These are phyloP conservation scores for Nephelium lappaceum DNA, from an alignment of 345 rosid species.

Conservation along the genomic window DNA sequence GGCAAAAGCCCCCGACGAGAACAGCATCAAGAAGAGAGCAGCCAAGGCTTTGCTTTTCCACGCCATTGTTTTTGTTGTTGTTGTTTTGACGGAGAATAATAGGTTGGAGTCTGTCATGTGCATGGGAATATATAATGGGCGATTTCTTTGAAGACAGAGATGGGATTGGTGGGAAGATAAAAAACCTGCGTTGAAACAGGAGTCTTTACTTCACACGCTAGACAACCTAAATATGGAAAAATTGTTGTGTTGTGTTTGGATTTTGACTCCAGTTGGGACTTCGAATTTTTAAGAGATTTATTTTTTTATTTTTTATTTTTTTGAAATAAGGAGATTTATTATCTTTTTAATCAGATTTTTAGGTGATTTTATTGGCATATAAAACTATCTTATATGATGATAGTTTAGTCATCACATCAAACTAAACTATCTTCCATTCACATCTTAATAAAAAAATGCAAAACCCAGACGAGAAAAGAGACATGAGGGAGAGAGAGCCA, in stretches of 20 bases:
- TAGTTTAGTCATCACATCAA: too few relatives aligned
- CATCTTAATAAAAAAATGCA: background rate
- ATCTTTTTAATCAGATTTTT: too few relatives aligned
- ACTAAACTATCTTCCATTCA: background rate
- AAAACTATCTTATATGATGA: too few relatives aligned
- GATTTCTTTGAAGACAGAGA: background rate
- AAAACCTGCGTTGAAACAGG: conserved; percentile 27
- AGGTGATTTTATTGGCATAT: background rate
- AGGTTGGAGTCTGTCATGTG: background rate
- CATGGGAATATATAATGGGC: background rate
- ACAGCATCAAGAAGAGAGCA: background rate
- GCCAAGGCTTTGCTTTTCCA: background rate
- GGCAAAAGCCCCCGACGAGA: conserved; percentile 30
- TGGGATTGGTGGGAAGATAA: conserved; percentile 2
- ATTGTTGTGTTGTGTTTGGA: background rate
- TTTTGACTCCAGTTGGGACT: background rate
- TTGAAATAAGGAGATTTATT: too few relatives aligned
- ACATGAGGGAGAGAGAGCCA: background rate
- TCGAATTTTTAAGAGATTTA: background rate
- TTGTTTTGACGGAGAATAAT: background rate
- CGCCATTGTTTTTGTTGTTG: background rate
- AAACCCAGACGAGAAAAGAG: background rate
- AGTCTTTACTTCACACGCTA: conserved; percentile 9
- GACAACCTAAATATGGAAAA: conserved; percentile 12
- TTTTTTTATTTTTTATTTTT: too few relatives aligned